These are phyloP conservation scores for Malassezia restricta DNA, from an alignment of 1,284 basidiomycete species.

Conservation along the genomic window DNA sequence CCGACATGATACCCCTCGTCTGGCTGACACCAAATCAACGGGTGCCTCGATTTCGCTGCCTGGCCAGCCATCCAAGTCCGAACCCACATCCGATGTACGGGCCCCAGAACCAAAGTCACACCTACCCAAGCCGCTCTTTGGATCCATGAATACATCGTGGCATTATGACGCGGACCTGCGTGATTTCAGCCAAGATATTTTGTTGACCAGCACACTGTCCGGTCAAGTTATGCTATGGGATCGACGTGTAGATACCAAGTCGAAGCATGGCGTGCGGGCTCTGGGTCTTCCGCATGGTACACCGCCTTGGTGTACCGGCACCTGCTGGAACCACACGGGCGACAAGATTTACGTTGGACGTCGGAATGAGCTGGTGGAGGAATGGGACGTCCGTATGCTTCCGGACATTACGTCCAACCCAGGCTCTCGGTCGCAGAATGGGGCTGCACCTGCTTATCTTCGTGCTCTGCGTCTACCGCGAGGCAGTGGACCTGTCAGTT, in stretches of 20 bases:
- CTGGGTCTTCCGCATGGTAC: conserved; percentile 76
- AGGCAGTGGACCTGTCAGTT: conserved; percentile 81
- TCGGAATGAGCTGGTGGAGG: conserved; percentile 77
- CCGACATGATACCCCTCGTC: neutral
- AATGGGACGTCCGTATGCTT: conserved; percentile 65
- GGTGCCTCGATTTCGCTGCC: neutral
- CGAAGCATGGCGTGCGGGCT: conserved; percentile 60
- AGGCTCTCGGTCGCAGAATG: neutral
- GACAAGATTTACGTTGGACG: conserved; percentile 79
- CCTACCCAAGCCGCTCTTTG: conserved; percentile 36
- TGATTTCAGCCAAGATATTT: conserved; percentile 63
- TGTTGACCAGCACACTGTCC: conserved; percentile 81
- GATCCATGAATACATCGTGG: conserved; percentile 26
- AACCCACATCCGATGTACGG: no score
- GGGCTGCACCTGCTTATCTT: conserved; percentile 45
- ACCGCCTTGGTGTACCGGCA: conserved; percentile 76
- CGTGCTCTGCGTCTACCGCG: conserved; percentile 71
- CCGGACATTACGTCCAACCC: neutral
- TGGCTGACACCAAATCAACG: neutral
- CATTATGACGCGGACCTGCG: conserved; percentile 38
- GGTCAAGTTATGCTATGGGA: conserved; percentile 90
- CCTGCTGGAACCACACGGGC: conserved; percentile 70
- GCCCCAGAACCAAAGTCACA: neutral
- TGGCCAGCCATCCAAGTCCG: no score
- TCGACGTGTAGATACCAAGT: conserved; percentile 54